These are phyloP conservation scores for Fusarium sororula DNA, from an alignment of 2,329 filamentous ascomycete genomes.

Conservation along the genomic window DNA sequence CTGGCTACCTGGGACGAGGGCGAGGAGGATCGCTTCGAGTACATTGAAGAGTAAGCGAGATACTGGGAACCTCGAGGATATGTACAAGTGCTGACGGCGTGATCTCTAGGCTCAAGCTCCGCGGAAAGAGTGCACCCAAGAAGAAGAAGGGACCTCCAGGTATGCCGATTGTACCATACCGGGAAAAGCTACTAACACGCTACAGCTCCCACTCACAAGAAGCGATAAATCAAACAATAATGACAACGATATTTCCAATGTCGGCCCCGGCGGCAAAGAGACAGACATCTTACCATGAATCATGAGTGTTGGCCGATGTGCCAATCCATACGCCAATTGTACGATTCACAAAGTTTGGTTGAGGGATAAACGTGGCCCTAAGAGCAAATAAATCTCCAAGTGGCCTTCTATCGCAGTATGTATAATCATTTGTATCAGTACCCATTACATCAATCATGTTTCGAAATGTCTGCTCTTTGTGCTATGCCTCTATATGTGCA, in stretches of 20 bases:
- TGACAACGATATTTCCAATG: conserved; percentile 29
- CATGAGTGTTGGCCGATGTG: background rate
- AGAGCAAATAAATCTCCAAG: background rate
- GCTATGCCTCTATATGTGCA: background rate
- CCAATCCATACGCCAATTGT: background rate
- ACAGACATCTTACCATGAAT: background rate
- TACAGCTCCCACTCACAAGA: conserved; percentile 45
- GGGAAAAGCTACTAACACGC: conserved; percentile 17
- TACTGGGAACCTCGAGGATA: background rate
- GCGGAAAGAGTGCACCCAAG: conserved; percentile 88
- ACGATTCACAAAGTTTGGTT: background rate
- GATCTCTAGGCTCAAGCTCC: conserved; percentile 69
- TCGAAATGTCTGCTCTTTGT: background rate
- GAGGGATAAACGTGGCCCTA: background rate
- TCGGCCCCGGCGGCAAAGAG: background rate
- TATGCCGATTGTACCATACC: conserved; percentile 35
- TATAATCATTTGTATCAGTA: conserved; percentile 41
- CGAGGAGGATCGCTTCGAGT: conserved; percentile 82
- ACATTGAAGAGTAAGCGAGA: conserved; percentile 69
- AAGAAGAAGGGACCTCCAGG: conserved; percentile 75
- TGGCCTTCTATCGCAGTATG: conserved; percentile 27
- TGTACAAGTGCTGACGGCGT: conserved; percentile 42
- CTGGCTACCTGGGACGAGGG: conserved; percentile 76
- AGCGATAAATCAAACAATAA: conserved; percentile 38
- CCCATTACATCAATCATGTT: conserved; percentile 13